Evolutionary conservation across 2,329 filamentous ascomycete genomes (phyloP).

Genomic region (Dothidotthia symphoricarpi): DNA sequence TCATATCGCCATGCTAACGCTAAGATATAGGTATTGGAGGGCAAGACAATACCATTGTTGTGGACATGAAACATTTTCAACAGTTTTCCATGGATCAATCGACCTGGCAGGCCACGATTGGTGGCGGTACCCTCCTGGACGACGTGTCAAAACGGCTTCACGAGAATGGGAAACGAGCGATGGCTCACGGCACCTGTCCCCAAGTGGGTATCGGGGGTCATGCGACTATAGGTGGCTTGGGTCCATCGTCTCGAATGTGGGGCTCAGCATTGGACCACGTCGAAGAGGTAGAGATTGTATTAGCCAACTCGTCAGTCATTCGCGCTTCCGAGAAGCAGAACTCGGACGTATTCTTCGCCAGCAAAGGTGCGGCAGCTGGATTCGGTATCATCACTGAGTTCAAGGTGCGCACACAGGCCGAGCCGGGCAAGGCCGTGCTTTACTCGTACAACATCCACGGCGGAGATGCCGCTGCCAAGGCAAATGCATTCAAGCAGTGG

Average conservation of each 20-base stretch:
- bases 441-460: conserved; percentile 36
- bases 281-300: conserved; percentile 39
- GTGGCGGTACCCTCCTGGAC: conserved; percentile 52
- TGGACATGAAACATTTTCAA: conserved; percentile 53
- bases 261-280: conserved; percentile 37
- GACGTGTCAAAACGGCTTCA: conserved; percentile 38
- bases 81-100: conserved; percentile 46
- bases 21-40: conserved; percentile 45
- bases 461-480: conserved; percentile 23
- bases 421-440: conserved; percentile 32
- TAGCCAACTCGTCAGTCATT: conserved; percentile 42
- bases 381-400: conserved; percentile 46
- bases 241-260: conserved; percentile 35
- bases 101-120: conserved; percentile 48
- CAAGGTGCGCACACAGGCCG: conserved; percentile 38
- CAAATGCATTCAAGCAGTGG: conserved; percentile 38
- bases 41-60: conserved; percentile 47
- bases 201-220: conserved; percentile 41
- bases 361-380: conserved; percentile 45
- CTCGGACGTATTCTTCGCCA: conserved; percentile 44
- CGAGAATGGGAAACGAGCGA: conserved; percentile 41
- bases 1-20: not conserved
- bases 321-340: conserved; percentile 40
- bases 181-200: conserved; percentile 50
- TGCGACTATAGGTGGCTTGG: conserved; percentile 39